A percentile compares a stretch with the other conserved stretches of the same genome.
These are phyloP conservation scores for Heterobasidion occidentale DNA, from an alignment of 1,284 basidiomycete genomes.

Conservation along the genomic window DNA sequence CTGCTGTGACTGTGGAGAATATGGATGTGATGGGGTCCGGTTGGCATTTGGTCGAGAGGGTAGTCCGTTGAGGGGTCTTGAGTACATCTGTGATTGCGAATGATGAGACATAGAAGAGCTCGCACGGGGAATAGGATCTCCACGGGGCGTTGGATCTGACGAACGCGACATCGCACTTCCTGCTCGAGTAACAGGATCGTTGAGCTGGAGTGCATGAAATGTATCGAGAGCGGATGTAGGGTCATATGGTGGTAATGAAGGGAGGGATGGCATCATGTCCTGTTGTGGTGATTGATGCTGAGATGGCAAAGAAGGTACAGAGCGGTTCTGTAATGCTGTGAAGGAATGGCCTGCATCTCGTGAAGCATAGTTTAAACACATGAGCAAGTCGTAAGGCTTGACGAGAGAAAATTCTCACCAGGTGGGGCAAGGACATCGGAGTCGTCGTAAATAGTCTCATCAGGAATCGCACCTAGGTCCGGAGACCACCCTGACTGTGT, in stretches of 20 bases:
- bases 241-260: slow-evolving; percentile 28
- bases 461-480: not conserved
- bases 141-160: not conserved
- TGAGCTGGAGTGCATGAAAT: slow-evolving; percentile 40
- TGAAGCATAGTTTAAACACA: not conserved
- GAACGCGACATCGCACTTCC: not conserved
- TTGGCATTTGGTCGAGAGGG: not conserved
- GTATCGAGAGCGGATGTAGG: slow-evolving; percentile 35
- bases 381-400: not conserved
- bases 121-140: slow-evolving; percentile 36
- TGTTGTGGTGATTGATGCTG: slow-evolving; percentile 20
- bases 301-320: slow-evolving; percentile 30
- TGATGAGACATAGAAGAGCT: slow-evolving; percentile 47
- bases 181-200: slow-evolving; percentile 25
- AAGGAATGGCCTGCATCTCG: slow-evolving; percentile 1
- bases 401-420: not conserved
- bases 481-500: not conserved
- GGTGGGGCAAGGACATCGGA: not conserved
- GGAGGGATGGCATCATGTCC: slow-evolving; percentile 23
- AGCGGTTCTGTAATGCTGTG: slow-evolving; percentile 27
- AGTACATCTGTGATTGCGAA: slow-evolving; percentile 17
- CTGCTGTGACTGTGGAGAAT: not conserved
- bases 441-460: not conserved
- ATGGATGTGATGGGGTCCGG: slow-evolving; percentile 5
- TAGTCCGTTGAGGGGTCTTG: slow-evolving; percentile 11